Base-by-base conservation (phyloP, 2,329 filamentous ascomycete species). In the Colletotrichum sp. region DNA sequence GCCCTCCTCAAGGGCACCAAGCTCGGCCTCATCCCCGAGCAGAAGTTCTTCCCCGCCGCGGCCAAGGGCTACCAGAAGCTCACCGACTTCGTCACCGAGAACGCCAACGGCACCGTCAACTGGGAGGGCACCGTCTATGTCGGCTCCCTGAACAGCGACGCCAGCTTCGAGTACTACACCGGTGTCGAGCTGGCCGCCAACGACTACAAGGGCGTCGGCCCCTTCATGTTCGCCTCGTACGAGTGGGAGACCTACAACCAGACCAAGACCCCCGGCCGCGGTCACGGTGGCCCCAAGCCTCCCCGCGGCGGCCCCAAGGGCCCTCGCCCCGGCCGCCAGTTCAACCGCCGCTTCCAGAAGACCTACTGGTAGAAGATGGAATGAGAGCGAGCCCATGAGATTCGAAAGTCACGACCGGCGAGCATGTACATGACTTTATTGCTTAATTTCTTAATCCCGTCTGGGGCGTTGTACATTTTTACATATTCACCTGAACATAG, bases 41-140 rank as follows among this genome's bases (percentile, higher is more conserved):
- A 86, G 0, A 62, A 88, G 86, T 79, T 82, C 84, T 24, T 78
- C 81, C 7, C 79, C 83, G 4, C 87, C 85, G 7, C 79, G 83
- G 62, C 79, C 64, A 73, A 79, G 64, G 82, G 82, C 2, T 84
- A 83, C 68, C 71, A 86, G 24, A 81, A 90, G 75, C 74, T 88
- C 7, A 81, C 87, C 10, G 78, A 86, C 0, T 89, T 89, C 75
- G 86, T 91, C 4, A 86, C 86, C 18, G 81, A 87, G 67, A 85
- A 88, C 67, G 83, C 84, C 34, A 87, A 90, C 75, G 88, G 87
- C 1, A 89, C 89, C 2, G 77, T 90, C 66, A 86, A 85, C 71
- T 90, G 86, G 82, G 86, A 89, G 77, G 88, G 88, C 3, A 91
- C 89, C 1, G 89, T 91, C 3, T 81, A 85, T 64, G 89, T 91